phyloP scores from a whole-genome alignment of 225 moss, liverwort and hornwort genomes.

The Pseudisothecium myosuroides region DNA sequence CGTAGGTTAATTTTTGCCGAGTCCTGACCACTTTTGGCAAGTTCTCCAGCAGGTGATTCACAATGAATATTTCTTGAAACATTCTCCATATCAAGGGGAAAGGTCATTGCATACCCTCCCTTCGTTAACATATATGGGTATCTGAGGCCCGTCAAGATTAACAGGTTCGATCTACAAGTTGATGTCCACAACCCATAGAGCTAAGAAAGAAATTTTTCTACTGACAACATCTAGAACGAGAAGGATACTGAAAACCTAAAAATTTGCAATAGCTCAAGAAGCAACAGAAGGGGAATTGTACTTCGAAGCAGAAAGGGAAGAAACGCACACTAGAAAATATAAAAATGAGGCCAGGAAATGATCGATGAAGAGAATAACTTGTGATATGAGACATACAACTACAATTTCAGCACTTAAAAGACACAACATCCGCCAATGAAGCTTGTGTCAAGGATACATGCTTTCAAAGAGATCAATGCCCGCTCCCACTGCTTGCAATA shows the following conservation, averaged over 20 bases:
- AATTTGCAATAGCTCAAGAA: neutral
- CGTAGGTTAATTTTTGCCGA: constrained; percentile 69
- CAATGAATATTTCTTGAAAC: neutral
- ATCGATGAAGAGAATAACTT: neutral
- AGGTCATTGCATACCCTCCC: constrained; percentile 90
- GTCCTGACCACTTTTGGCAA: constrained; percentile 38
- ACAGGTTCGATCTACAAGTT: neutral
- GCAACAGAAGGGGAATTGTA: neutral
- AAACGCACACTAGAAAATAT: neutral
- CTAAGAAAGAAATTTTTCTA: neutral
- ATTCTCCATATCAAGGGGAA: constrained; percentile 57
- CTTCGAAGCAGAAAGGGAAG: neutral
- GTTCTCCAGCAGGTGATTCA: constrained; percentile 17
- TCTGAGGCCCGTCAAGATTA: constrained; percentile 24
- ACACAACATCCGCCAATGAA: neutral
- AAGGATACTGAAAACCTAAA: neutral
- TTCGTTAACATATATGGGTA: constrained; percentile 75
- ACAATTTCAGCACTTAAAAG: neutral
- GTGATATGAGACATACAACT: neutral
- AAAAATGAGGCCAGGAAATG: neutral
- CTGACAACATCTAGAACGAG: neutral
- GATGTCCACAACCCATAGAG: neutral
- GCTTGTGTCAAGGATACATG: constrained; percentile 51
- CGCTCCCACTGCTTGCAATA: constrained; percentile 69
- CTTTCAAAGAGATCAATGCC: constrained; percentile 87